A percentile compares a stretch with the other conserved stretches of the same genome.
phyloP scores from a whole-genome alignment of 2,329 filamentous ascomycete species.

The Septoria linicola region DNA sequence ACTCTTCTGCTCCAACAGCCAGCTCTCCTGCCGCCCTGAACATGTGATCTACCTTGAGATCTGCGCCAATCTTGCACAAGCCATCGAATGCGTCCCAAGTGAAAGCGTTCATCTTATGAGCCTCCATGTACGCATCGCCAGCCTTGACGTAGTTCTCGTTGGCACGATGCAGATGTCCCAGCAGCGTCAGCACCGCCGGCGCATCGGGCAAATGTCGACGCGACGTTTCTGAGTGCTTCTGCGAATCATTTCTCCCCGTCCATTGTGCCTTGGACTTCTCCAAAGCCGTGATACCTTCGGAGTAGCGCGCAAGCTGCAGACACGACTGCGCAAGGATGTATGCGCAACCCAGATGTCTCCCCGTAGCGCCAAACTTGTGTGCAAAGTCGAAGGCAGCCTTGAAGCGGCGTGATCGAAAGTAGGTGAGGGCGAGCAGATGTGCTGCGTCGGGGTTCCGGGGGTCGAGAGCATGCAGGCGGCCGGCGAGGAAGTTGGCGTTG shows the following conservation, averaged over 20 bases:
- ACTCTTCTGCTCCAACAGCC: constrained; percentile 40
- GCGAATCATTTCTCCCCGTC: constrained; percentile 72
- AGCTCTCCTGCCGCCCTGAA: constrained; percentile 73
- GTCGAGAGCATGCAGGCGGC: constrained; percentile 81
- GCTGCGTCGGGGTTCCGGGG: constrained; percentile 74
- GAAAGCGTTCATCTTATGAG: constrained; percentile 86
- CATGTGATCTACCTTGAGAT: constrained; percentile 78
- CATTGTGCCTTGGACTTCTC: constrained; percentile 79
- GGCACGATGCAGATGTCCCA: constrained; percentile 82
- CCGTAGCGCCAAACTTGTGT: constrained; percentile 67
- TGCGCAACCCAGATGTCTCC: constrained; percentile 77
- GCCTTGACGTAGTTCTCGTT: constrained; percentile 80
- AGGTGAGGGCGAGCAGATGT: constrained; percentile 80
- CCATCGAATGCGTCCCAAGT: constrained; percentile 97
- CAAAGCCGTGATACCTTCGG: constrained; percentile 77
- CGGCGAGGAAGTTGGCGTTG: constrained; percentile 91
- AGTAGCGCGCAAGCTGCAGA: constrained; percentile 71
- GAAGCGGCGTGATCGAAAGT: constrained; percentile 77
- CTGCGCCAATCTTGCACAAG: constrained; percentile 79
- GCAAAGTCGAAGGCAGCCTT: constrained; percentile 84
- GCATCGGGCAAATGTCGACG: constrained; percentile 78
- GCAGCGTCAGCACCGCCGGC: constrained; percentile 75
- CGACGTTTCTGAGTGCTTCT: constrained; percentile 71
- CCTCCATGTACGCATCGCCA: constrained; percentile 80
- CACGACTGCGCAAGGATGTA: constrained; percentile 92